phyloP scores from a whole-genome alignment of 306 rosid species.

The Cucurbita argyrosperma region DNA sequence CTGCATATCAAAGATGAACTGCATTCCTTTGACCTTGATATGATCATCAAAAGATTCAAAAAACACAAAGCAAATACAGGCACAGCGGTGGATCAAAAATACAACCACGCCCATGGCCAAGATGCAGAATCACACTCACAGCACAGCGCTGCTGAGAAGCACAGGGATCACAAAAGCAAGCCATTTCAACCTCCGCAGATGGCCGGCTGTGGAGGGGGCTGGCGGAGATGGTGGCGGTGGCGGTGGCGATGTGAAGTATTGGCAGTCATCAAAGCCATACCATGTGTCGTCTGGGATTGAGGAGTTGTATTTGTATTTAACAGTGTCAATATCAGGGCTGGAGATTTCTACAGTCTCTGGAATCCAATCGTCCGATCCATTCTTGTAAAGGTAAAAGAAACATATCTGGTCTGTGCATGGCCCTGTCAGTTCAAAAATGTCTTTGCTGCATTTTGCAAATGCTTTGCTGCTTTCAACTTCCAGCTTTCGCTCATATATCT shows the following conservation, averaged over 20 bases:
- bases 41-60: neutral
- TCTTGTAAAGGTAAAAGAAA: neutral
- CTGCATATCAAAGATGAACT: neutral
- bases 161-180: neutral
- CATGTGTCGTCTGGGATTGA: slow-evolving; percentile 1
- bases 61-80: neutral
- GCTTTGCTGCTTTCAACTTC: neutral
- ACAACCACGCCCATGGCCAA: neutral
- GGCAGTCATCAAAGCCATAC: neutral
- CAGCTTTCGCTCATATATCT: slow-evolving; percentile 4
- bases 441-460: neutral
- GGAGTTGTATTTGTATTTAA: neutral
- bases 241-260: neutral
- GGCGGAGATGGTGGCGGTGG: neutral
- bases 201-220: neutral
- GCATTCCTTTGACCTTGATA: neutral
- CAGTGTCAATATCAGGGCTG: neutral
- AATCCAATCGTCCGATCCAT: slow-evolving; percentile 2
- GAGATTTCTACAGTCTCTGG: slow-evolving; percentile 2
- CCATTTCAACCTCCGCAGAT: neutral
- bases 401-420: slow-evolving; percentile 2
- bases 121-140: neutral
- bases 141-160: neutral
- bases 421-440: neutral
- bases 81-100: neutral